Percentiles rank a stretch among this genome's conserved stretches.
phyloP scores from a whole-genome alignment of 306 rosid genomes.

The Datisca glomerata region DNA sequence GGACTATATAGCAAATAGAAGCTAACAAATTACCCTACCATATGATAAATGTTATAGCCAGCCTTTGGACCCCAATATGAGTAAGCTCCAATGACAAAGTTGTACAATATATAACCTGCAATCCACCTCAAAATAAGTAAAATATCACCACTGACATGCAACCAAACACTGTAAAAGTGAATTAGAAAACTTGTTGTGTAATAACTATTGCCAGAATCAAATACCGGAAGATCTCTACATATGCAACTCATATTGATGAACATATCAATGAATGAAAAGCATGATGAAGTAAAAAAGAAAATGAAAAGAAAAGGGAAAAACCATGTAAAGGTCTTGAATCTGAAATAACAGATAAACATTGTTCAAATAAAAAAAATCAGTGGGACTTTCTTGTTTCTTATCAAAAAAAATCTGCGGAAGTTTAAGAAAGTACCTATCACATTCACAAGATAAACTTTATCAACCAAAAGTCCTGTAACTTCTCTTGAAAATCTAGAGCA shows the following conservation, averaged over 20 bases:
- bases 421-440: constrained; percentile 52
- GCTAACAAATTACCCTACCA: constrained; percentile 35
- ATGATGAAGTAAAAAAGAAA: too few species aligned
- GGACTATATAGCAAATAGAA: constrained; percentile 9
- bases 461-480: constrained; percentile 46
- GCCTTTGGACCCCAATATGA: constrained; percentile 95
- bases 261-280: too few species aligned
- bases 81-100: constrained; percentile 76
- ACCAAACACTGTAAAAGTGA: too few species aligned
- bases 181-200: too few species aligned
- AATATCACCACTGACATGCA: too few species aligned
- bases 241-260: too few species aligned
- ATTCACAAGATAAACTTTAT: constrained; percentile 55
- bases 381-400: too few species aligned
- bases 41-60: constrained; percentile 57
- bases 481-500: constrained; percentile 40
- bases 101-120: constrained; percentile 64
- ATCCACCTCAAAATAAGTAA: too few species aligned
- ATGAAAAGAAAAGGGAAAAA: too few species aligned
- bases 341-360: neutral
- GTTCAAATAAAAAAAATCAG: constrained; percentile 3
- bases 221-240: too few species aligned
- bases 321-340: too few species aligned
- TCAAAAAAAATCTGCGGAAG: constrained; percentile 7
- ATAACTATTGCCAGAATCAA: too few species aligned